Evolutionary conservation across 2,329 filamentous ascomycete genomes (phyloP).

Genomic region (Epichloe glyceriae): DNA sequence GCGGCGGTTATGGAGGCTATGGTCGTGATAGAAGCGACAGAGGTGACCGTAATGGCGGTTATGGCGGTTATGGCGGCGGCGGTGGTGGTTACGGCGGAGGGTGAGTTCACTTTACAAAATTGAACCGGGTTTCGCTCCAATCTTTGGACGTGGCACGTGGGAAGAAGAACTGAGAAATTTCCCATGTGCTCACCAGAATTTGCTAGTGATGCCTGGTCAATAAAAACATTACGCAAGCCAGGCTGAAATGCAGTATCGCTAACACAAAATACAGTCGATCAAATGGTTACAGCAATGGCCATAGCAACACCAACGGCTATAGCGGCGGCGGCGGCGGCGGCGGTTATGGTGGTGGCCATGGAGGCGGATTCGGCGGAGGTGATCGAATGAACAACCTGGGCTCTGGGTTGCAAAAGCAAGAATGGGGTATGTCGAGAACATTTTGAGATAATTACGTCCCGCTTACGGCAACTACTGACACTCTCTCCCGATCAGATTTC

Average conservation of each 20-base stretch:
- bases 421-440: conserved; percentile 58
- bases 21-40: conserved; percentile 31
- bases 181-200: too few relatives aligned
- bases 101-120: conserved; percentile 17
- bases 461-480: conserved; percentile 12
- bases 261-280: conserved; percentile 31
- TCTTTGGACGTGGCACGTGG: background rate
- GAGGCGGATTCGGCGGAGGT: conserved; percentile 53
- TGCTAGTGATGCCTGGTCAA: background rate
- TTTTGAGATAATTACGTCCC: background rate
- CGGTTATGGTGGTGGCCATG: conserved; percentile 19
- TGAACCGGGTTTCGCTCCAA: background rate
- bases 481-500: conserved; percentile 43
- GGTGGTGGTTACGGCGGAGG: conserved; percentile 24
- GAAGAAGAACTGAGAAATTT: background rate
- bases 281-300: conserved; percentile 19
- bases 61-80: conserved; percentile 20
- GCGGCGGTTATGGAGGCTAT: conserved; percentile 23
- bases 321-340: conserved; percentile 25
- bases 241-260: conserved; percentile 14
- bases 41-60: conserved; percentile 30
- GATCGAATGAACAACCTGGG: conserved; percentile 93
- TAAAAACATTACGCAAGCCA: background rate
- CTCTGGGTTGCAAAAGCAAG: conserved; percentile 72
- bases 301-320: conserved; percentile 12